Conservation (phyloP, 495 filamentous ascomycete genomes). For the Daldinia decipiens region DNA sequence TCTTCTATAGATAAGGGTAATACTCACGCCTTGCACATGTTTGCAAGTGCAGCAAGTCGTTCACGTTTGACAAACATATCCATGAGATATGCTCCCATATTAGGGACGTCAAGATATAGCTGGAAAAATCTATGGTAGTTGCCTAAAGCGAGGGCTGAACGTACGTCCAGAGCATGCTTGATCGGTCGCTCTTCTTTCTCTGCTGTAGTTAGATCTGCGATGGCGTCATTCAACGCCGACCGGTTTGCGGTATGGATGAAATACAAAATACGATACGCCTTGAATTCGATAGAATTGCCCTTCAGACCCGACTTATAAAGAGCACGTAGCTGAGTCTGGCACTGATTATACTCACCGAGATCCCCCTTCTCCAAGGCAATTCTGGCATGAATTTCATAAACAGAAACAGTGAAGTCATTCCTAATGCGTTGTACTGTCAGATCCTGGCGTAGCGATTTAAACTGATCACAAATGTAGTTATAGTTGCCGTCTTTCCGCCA, state of each 20-base stretch:
- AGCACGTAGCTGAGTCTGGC: conserved; percentile 94
- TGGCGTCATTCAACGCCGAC: conserved; percentile 95
- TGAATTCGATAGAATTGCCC: conserved; percentile 94
- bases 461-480: conserved; percentile 97
- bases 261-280: conserved; percentile 99
- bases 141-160: conserved; percentile 88
- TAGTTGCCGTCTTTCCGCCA: conserved; percentile 96
- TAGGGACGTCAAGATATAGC: conserved; percentile 91
- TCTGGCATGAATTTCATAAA: conserved; percentile 97
- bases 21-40: conserved; percentile 94
- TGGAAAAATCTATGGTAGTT: conserved; percentile 98
- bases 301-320: conserved; percentile 86
- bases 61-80: conserved; percentile 98
- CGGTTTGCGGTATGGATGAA: conserved; percentile 99
- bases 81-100: conserved; percentile 98
- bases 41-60: conserved; percentile 86
- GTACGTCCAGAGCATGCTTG: conserved; percentile 90
- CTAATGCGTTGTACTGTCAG: conserved; percentile 97
- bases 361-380: conserved; percentile 99
- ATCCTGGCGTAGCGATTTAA: conserved; percentile 98
- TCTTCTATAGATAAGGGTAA: background rate
- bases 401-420: conserved; percentile 91
- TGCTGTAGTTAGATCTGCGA: conserved; percentile 97
- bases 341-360: conserved; percentile 99
- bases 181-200: conserved; percentile 87